Percentiles rank a stretch among this genome's conserved stretches.
phyloP scores from a whole-genome alignment of 1,284 basidiomycete genomes.

The Cryptococcus sp. region DNA sequence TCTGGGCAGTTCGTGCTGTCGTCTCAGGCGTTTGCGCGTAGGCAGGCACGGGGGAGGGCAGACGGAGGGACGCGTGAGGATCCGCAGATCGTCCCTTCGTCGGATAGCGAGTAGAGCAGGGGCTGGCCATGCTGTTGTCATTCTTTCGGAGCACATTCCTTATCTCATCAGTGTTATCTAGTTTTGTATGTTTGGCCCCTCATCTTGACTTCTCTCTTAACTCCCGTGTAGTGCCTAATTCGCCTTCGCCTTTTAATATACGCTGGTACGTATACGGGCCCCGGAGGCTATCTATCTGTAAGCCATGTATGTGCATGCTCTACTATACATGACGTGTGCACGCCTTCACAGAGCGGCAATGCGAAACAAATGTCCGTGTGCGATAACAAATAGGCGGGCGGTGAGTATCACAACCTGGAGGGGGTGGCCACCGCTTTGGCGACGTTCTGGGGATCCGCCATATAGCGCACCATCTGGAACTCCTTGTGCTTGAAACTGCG shows the following conservation, averaged over 20 bases:
- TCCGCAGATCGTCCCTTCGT: slow-evolving; percentile 20
- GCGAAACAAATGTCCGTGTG: background rate
- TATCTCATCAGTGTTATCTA: background rate
- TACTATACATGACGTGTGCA: too few relatives aligned
- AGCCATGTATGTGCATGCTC: too few relatives aligned
- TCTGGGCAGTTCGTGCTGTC: background rate
- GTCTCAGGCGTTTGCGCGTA: slow-evolving; percentile 3
- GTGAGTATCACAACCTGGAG: slow-evolving; percentile 4
- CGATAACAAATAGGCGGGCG: background rate
- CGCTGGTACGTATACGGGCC: background rate
- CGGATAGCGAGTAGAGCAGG: slow-evolving; percentile 11
- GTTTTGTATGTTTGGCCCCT: background rate
- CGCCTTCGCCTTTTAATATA: background rate
- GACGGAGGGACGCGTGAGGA: slow-evolving; percentile 19
- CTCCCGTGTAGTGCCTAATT: background rate
- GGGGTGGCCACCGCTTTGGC: slow-evolving; percentile 11
- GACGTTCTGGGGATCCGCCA: slow-evolving; percentile 19
- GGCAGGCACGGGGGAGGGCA: slow-evolving; percentile 19
- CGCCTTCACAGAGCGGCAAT: too few relatives aligned
- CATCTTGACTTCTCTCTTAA: background rate
- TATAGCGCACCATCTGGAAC: slow-evolving; percentile 72
- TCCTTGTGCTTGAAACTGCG: slow-evolving; percentile 70
- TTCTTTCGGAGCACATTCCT: background rate
- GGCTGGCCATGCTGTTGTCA: background rate
- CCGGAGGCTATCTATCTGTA: background rate